Conservation (phyloP, 108 stramenopile genomes). For the Fragilaria crotonensis region DNA sequence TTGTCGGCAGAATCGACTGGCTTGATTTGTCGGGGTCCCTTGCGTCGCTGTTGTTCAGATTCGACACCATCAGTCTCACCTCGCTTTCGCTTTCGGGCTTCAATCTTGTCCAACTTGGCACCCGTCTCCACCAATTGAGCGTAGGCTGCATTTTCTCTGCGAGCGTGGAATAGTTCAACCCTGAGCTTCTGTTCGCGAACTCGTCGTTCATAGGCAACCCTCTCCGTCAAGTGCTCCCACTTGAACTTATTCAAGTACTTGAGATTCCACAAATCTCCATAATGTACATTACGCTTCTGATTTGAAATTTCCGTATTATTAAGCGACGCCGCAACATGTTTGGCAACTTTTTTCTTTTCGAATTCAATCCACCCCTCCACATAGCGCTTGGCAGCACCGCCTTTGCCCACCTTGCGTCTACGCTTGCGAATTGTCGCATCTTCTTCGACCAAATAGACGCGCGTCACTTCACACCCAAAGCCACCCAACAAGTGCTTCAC, state of each 20-base stretch:
- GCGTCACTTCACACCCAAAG: slow-evolving; percentile 80
- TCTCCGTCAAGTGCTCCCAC: slow-evolving; percentile 96
- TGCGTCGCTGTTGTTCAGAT: slow-evolving; percentile 16
- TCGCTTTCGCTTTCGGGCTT: slow-evolving; percentile 79
- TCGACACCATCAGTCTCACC: slow-evolving; percentile 17
- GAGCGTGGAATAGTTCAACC: slow-evolving; percentile 85
- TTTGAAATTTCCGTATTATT: slow-evolving; percentile 81
- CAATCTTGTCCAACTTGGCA: slow-evolving; percentile 79
- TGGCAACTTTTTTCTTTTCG: slow-evolving; percentile 84
- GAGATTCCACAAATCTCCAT: slow-evolving; percentile 92
- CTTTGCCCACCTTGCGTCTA: slow-evolving; percentile 54
- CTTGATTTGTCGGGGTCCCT: slow-evolving; percentile 24
- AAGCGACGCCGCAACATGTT: slow-evolving; percentile 65
- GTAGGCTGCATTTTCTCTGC: slow-evolving; percentile 86
- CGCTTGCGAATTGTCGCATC: slow-evolving; percentile 75
- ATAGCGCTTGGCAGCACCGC: slow-evolving; percentile 79
- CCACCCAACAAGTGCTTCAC: slow-evolving; percentile 86
- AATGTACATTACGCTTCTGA: slow-evolving; percentile 74
- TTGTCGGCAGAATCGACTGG: slow-evolving; percentile 29
- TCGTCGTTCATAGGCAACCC: slow-evolving; percentile 92
- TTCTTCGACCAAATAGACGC: slow-evolving; percentile 92
- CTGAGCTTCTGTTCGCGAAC: slow-evolving; percentile 87
- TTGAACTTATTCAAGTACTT: slow-evolving; percentile 93
- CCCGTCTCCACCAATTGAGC: slow-evolving; percentile 86
- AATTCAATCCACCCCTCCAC: slow-evolving; percentile 97